Conservation (phyloP, 805 yeast species). For the Myxozyma melibiosi region DNA sequence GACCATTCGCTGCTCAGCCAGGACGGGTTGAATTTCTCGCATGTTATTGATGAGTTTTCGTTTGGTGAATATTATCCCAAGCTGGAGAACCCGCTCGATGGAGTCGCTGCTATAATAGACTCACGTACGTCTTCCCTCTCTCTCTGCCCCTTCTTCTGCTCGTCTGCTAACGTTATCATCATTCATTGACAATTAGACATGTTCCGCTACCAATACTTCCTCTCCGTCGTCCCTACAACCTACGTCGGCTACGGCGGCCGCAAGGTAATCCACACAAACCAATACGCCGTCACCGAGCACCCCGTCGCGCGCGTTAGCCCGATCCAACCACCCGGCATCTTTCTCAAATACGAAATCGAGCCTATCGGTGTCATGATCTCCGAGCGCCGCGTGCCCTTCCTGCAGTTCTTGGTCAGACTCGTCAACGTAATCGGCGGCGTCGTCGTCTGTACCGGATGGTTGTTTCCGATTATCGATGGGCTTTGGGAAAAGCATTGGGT, state of each 20-base stretch:
- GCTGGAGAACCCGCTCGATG: conserved; percentile 84
- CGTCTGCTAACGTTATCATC: background rate
- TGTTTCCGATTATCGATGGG: conserved; percentile 21
- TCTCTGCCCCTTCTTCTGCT: background rate
- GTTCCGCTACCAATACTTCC: conserved; percentile 59
- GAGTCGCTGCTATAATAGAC: conserved; percentile 60
- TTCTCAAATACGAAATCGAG: conserved; percentile 83
- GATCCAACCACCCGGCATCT: conserved; percentile 61
- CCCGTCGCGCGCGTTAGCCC: conserved; percentile 34
- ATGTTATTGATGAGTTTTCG: conserved; percentile 81
- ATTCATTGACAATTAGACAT: conserved; percentile 9
- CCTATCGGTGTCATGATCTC: conserved; percentile 71
- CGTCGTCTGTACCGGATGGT: conserved; percentile 48
- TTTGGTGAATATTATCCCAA: conserved; percentile 89
- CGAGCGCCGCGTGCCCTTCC: conserved; percentile 74
- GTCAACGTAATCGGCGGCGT: conserved; percentile 85
- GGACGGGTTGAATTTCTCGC: conserved; percentile 69
- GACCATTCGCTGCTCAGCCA: conserved; percentile 6
- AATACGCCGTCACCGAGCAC: conserved; percentile 67
- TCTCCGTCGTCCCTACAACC: conserved; percentile 82
- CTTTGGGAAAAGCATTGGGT: conserved; percentile 17
- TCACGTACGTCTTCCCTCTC: conserved; percentile 40
- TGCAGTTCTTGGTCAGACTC: conserved; percentile 73
- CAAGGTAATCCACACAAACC: conserved; percentile 73
- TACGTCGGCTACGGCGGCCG: conserved; percentile 66